Base-by-base conservation (phyloP, 768 basidiomycete genomes). In the Rhodotorula paludigena region DNA sequence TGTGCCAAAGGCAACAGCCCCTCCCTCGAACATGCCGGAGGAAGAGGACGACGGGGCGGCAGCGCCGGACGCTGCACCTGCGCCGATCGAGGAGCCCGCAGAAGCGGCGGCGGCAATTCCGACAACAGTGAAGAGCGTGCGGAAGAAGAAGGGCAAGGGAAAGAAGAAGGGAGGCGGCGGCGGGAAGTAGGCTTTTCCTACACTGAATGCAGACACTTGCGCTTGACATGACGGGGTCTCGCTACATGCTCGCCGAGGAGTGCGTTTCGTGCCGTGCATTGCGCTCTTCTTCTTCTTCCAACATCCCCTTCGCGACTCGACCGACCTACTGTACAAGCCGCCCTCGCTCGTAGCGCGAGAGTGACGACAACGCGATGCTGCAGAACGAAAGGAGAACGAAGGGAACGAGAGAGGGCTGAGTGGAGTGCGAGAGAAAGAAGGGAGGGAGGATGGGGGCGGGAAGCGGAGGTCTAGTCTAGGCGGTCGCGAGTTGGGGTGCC, bases 121-220 rank as follows among this genome's bases (percentile, higher is more conserved):
- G 2, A 39, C 58, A 25, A 16, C 52, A 2, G 69, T 66, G 44
- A 63, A 73, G 58, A 65, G 66, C 11, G 68, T 66, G 35, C 63
- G 68, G 64, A 68, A 68, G 47, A 69, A 60, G 64, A 66, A 61
- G 45, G 61, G 47, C 35, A 66, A 66, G 58, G 59, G 59, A 16
- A 64, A 64, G 58, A 65, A 60, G 48, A 62, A 62, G 57, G 54
- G 53, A 9, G 52, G n/a, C n/a, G 51, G 38, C 38, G 38, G n/a
- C 41, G 38, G 30, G 5, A 2, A 21, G 32, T 33, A n/a, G n/a
- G n/a, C n/a, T n/a, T n/a, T n/a, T n/a, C n/a, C n/a, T n/a, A n/a
- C n/a, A n/a, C n/a, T n/a, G n/a, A n/a, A n/a, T n/a, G n/a, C n/a
- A n/a, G n/a, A n/a, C n/a, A n/a, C n/a, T n/a, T n/a, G n/a, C n/a